Percentiles rank a stretch among this genome's conserved stretches.
phyloP scores from a whole-genome alignment of 441 rosid species.

The Biscutella laevigata region DNA sequence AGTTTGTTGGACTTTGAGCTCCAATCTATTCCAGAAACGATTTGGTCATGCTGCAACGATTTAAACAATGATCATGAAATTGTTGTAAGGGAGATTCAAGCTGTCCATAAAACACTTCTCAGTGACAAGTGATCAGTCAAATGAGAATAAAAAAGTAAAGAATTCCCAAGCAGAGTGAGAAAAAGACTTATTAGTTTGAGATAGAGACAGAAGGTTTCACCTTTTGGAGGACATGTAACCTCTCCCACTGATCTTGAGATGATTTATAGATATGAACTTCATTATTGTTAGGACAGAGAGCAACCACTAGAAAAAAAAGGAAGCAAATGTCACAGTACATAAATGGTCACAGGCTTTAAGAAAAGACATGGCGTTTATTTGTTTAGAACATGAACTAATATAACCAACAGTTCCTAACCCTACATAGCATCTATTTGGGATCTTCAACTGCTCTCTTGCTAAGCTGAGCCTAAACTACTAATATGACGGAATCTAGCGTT shows the following conservation, averaged over 20 bases:
- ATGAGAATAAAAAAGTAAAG: background rate
- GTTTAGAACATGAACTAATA: background rate
- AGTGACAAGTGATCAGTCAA: background rate
- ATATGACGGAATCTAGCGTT: background rate
- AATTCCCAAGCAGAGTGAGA: constrained; percentile 2
- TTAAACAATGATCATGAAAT: background rate
- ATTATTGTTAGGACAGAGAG: constrained; percentile 77
- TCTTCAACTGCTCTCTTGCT: background rate
- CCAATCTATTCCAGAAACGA: constrained; percentile 96
- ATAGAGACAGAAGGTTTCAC: constrained; percentile 27
- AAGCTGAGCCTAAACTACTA: background rate
- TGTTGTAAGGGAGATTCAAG: background rate
- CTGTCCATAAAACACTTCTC: background rate
- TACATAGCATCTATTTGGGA: background rate
- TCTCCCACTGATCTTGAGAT: constrained; percentile 80
- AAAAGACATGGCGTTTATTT: background rate
- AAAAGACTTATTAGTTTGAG: background rate
- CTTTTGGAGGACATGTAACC: constrained; percentile 80
- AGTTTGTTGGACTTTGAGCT: constrained; percentile 74
- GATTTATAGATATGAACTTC: constrained; percentile 89
- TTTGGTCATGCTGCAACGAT: constrained; percentile 79
- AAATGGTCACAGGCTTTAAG: background rate
- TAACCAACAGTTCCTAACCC: background rate
- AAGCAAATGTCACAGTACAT: background rate
- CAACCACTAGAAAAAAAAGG: constrained; percentile 58